These are phyloP conservation scores for Plasmodium vinckei DNA, from an alignment of 169 alveolate species.

Conservation along the genomic window DNA sequence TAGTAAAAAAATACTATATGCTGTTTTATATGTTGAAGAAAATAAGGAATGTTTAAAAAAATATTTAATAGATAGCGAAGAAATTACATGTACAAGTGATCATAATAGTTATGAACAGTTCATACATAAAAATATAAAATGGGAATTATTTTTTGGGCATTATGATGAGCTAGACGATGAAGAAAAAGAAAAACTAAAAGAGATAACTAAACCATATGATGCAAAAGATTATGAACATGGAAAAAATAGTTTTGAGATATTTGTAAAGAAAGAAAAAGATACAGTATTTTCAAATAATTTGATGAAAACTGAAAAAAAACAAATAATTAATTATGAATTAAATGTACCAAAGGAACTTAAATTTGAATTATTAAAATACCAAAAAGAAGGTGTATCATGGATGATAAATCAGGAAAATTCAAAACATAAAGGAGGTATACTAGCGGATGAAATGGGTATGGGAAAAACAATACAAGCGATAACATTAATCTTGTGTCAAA, in stretches of 20 bases:
- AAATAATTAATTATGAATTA: constrained; percentile 59
- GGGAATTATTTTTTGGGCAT: constrained; percentile 68
- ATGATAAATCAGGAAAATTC: constrained; percentile 85
- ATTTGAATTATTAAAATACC: constrained; percentile 69
- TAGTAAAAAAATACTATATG: constrained; percentile 63
- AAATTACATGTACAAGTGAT: not conserved
- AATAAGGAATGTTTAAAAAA: constrained; percentile 21
- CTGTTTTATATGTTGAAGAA: constrained; percentile 39
- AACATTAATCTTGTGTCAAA: constrained; percentile 78
- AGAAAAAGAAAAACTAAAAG: constrained; percentile 32
- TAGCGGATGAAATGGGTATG: constrained; percentile 93
- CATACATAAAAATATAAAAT: constrained; percentile 37
- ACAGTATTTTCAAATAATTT: not conserved
- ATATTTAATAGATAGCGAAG: constrained; percentile 20
- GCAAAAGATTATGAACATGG: constrained; percentile 5
- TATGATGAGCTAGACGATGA: constrained; percentile 53
- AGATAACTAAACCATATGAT: constrained; percentile 28
- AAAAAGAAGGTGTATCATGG: constrained; percentile 88
- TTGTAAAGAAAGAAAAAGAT: constrained; percentile 59
- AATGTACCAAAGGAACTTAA: constrained; percentile 75
- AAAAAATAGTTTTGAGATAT: constrained; percentile 26
- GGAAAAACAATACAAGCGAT: constrained; percentile 87
- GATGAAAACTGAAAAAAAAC: constrained; percentile 37
- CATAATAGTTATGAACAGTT: constrained; percentile 19
- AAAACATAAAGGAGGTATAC: constrained; percentile 83